Evolutionary conservation across 2,329 filamentous ascomycete species (phyloP).

Genomic region (Arthrinium puccinioides): DNA sequence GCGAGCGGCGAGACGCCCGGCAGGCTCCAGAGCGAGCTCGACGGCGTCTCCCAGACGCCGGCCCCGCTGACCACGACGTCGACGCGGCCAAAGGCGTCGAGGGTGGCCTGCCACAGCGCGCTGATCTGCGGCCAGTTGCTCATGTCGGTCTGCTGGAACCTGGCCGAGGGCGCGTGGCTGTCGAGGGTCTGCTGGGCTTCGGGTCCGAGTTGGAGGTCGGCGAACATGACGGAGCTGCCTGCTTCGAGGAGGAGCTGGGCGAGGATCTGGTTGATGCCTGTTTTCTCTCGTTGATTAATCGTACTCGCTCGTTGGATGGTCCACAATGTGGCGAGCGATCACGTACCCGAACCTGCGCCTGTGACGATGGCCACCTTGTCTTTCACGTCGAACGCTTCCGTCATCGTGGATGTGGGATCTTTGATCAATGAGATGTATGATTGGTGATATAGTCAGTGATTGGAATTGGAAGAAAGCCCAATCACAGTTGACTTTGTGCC

Average conservation of each 20-base stretch:
- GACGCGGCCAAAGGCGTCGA: conserved; percentile 11
- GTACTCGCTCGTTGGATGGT: no score
- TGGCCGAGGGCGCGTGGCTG: conserved; percentile 6
- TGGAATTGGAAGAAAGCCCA: no score
- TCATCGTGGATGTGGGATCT: no score
- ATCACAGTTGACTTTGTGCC: no score
- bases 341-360: conserved; percentile 4
- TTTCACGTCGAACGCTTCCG: background rate
- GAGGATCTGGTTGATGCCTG: conserved; percentile 13
- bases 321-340: background rate
- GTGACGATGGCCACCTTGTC: conserved; percentile 5
- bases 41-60: conserved; percentile 13
- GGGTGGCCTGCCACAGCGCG: conserved; percentile 11
- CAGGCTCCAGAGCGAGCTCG: conserved; percentile 14
- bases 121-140: conserved; percentile 19
- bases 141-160: conserved; percentile 11
- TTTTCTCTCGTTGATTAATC: background rate
- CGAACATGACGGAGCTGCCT: conserved; percentile 18
- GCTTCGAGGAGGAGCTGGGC: conserved; percentile 12
- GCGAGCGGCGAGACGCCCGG: conserved; percentile 12
- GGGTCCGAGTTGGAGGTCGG: conserved; percentile 14
- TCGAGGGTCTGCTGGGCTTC: conserved; percentile 13
- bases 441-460: no score
- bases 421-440: no score
- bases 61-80: conserved; percentile 11